Base-by-base conservation (phyloP, 306 rosid genomes). In the Begonia fuchsioides region DNA sequence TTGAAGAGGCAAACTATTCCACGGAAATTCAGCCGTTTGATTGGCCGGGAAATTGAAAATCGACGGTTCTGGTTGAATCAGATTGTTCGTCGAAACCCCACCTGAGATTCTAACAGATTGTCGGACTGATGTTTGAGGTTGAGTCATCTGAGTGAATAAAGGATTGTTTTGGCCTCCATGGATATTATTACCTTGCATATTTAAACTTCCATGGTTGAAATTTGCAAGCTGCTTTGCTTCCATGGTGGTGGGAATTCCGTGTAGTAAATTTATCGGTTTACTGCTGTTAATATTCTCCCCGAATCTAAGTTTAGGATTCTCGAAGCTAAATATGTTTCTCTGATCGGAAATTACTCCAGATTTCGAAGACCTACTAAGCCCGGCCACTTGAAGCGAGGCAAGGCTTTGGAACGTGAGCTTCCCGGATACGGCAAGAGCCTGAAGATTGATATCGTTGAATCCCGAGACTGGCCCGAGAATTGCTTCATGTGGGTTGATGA, bases 251-350 rank as follows among this genome's bases (percentile, higher is more conserved):
- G 95, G 97, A 66, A 90, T 77, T 45, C 95, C 96, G 13, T 82
- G 94, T 59, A 92, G 86, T 32, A 92, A 78, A 61, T 79, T 92
- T 62, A 80, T 63, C 15, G 77, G 87, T 63, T 83, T 83, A 54
- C 54, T 60, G 50, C 16, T 58, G 62, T 39, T 75, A 57, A 73
- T 32, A 59, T 74, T 88, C 38, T 81, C 97, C 41, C 76, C 90
- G 50, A 72, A 81, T 70, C 97, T 81, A 68, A 78, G 32, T 59
- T 93, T 92, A 10, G 96, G 96, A 56, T 69, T 82, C 65, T 92
- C 94, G 62, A 92, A 92, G 72, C 98, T 92, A 64, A 92, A 92
- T 65, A 85, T 52, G 76, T 90, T 92, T 67, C 92, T 75, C 64
- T 92, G 98, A 62, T 92, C 96, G 56, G 70, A 73, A n/a, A 82